Percentiles rank a stretch among this genome's conserved stretches.
These are phyloP conservation scores for Fonsecaea nubica DNA, from an alignment of 2,329 filamentous ascomycete species.

Conservation along the genomic window DNA sequence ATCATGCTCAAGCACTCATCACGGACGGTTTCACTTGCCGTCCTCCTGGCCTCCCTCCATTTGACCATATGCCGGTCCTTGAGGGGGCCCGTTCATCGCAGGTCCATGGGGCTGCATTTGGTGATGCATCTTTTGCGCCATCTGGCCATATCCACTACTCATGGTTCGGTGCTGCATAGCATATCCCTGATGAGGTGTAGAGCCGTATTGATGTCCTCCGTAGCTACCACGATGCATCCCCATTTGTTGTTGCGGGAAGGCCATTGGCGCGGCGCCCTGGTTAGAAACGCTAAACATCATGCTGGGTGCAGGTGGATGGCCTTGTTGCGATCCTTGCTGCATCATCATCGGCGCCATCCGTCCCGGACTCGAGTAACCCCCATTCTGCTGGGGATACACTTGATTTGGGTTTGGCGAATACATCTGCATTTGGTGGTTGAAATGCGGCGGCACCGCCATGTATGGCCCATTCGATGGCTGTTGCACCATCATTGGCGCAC, in stretches of 20 bases:
- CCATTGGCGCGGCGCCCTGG: slow-evolving; percentile 69
- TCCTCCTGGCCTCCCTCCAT: slow-evolving; percentile 35
- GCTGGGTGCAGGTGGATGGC: slow-evolving; percentile 76
- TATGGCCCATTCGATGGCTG: slow-evolving; percentile 71
- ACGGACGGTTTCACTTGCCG: slow-evolving; percentile 30
- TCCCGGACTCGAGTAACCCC: slow-evolving; percentile 85
- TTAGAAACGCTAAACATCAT: slow-evolving; percentile 50
- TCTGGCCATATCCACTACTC: slow-evolving; percentile 63
- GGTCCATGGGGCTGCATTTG: slow-evolving; percentile 43
- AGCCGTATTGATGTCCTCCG: slow-evolving; percentile 68
- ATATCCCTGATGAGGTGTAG: slow-evolving; percentile 69
- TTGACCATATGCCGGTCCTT: slow-evolving; percentile 35
- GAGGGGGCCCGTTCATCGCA: slow-evolving; percentile 37
- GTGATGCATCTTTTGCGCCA: slow-evolving; percentile 52
- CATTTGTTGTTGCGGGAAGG: slow-evolving; percentile 70
- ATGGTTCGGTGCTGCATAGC: slow-evolving; percentile 64
- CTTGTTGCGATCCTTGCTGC: slow-evolving; percentile 91
- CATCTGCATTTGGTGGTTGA: slow-evolving; percentile 77
- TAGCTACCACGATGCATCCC: slow-evolving; percentile 66
- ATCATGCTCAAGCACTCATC: slow-evolving; percentile 1
- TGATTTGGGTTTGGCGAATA: slow-evolving; percentile 78
- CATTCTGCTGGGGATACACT: slow-evolving; percentile 64
- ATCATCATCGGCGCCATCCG: slow-evolving; percentile 91
- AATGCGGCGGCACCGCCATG: slow-evolving; percentile 73
- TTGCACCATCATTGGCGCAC: slow-evolving; percentile 82